Conservation (phyloP, 2,329 filamentous ascomycete genomes). For the Pseudogymnoascus sp. region DNA sequence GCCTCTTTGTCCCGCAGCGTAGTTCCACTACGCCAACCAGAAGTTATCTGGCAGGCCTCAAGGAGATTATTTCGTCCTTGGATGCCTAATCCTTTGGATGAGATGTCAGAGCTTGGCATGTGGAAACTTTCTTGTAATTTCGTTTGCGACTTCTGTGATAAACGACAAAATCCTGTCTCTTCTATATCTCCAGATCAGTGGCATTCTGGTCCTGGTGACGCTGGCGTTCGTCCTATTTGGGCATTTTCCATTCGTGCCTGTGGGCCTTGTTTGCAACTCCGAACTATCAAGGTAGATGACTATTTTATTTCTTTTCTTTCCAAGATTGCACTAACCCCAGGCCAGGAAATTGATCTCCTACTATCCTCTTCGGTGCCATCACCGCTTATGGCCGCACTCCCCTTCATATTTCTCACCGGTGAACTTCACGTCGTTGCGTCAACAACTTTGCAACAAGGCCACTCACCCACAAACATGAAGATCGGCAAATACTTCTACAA, state of each 20-base stretch:
- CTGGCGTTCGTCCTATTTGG: conserved; percentile 59
- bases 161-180: conserved; percentile 23
- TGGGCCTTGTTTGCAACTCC: conserved; percentile 52
- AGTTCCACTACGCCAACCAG: conserved; percentile 41
- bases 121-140: conserved; percentile 59
- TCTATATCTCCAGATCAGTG: conserved; percentile 35
- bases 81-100: conserved; percentile 60
- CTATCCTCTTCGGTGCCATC: conserved; percentile 53
- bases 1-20: conserved; percentile 29
- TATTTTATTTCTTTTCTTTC: conserved; percentile 10
- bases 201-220: conserved; percentile 52
- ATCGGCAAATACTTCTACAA: conserved; percentile 60
- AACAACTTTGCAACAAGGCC: conserved; percentile 43
- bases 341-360: conserved; percentile 61
- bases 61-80: conserved; percentile 56
- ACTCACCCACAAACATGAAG: conserved; percentile 39
- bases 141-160: conserved; percentile 61
- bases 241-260: conserved; percentile 61
- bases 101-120: conserved; percentile 64
- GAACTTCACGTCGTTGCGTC: conserved; percentile 53
- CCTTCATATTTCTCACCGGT: conserved; percentile 57
- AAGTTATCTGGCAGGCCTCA: conserved; percentile 63
- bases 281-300: conserved; percentile 55
- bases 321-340: conserved; percentile 20
- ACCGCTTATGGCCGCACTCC: conserved; percentile 57